A percentile compares a stretch with the other conserved stretches of the same genome.
Conservation (phyloP, 2,329 filamentous ascomycete species). For the Cryphonectria radicalis region DNA sequence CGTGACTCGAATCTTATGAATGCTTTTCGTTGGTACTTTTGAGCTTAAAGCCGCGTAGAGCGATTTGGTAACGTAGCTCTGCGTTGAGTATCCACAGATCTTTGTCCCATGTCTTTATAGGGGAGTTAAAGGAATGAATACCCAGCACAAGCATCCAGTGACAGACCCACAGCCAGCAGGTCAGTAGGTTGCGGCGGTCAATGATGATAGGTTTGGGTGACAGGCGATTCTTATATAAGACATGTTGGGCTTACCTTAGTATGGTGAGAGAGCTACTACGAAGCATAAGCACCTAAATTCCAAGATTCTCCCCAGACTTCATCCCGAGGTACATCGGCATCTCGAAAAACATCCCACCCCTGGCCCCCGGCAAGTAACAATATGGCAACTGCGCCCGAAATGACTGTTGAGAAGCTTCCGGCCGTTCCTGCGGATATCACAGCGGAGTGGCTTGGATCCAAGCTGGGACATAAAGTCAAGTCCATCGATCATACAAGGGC, state of each 20-base stretch:
- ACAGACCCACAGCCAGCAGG: background rate
- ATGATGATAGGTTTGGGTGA: background rate
- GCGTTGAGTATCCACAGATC: background rate
- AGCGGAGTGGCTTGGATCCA: slow-evolving; percentile 36
- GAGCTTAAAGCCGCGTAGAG: background rate
- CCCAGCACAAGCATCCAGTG: background rate
- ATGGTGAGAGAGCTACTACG: background rate
- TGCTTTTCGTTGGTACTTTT: background rate
- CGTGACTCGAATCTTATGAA: background rate
- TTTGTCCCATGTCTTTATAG: background rate
- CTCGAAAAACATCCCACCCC: background rate
- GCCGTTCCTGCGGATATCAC: slow-evolving; percentile 34
- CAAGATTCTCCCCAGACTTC: background rate
- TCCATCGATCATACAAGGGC: slow-evolving; percentile 32
- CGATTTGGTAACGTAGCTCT: background rate
- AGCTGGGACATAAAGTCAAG: slow-evolving; percentile 36
- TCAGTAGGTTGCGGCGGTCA: background rate
- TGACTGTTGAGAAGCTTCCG: slow-evolving; percentile 31
- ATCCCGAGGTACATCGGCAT: background rate
- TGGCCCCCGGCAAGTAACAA: background rate
- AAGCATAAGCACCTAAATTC: background rate
- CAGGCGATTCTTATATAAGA: background rate
- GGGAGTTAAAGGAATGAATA: background rate
- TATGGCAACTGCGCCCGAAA: background rate
- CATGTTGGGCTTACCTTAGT: background rate